A percentile compares a stretch with the other conserved stretches of the same genome.
Conservation (phyloP, 31 red algal genomes). For the Bonnemaisonia californica region DNA sequence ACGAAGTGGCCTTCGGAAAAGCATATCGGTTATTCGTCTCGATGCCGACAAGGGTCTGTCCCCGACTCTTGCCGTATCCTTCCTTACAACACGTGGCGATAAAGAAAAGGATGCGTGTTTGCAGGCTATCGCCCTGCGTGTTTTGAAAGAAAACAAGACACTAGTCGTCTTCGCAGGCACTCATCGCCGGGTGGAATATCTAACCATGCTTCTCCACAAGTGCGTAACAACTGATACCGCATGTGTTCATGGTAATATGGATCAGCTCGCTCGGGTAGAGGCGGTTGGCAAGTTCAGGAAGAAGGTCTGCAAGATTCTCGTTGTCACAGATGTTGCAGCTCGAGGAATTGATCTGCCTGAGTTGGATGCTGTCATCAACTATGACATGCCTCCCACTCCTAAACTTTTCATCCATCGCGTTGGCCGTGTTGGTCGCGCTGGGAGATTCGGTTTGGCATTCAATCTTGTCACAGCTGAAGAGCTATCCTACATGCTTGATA, state of each 20-base stretch:
- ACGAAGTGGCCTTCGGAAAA: conserved; percentile 63
- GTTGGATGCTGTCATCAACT: conserved; percentile 94
- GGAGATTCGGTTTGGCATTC: conserved; percentile 71
- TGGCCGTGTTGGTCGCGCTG: conserved; percentile 85
- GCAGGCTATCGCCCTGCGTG: conserved; percentile 46
- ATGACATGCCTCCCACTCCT: conserved; percentile 86
- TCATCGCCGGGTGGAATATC: conserved; percentile 74
- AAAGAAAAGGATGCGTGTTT: conserved; percentile 81
- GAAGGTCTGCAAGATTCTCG: conserved; percentile 39
- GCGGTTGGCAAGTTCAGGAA: conserved; percentile 75
- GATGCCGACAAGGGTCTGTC: conserved; percentile 86
- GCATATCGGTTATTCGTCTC: conserved; percentile 76
- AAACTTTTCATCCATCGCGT: conserved; percentile 97
- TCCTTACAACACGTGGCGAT: conserved; percentile 58
- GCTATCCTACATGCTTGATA: conserved; percentile 87
- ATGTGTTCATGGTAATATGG: conserved; percentile 91
- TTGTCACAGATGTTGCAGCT: conserved; percentile 98
- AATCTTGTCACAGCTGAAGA: conserved; percentile 89
- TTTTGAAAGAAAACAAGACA: conserved; percentile 27
- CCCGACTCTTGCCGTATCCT: conserved; percentile 70
- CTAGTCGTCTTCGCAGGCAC: conserved; percentile 78
- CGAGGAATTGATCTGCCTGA: conserved; percentile 95
- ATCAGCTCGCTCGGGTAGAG: conserved; percentile 74
- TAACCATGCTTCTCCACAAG: conserved; percentile 38
- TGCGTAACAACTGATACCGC: conserved; percentile 17